Conservation (phyloP, 1,139 yeast species). For the Pichia sp. region DNA sequence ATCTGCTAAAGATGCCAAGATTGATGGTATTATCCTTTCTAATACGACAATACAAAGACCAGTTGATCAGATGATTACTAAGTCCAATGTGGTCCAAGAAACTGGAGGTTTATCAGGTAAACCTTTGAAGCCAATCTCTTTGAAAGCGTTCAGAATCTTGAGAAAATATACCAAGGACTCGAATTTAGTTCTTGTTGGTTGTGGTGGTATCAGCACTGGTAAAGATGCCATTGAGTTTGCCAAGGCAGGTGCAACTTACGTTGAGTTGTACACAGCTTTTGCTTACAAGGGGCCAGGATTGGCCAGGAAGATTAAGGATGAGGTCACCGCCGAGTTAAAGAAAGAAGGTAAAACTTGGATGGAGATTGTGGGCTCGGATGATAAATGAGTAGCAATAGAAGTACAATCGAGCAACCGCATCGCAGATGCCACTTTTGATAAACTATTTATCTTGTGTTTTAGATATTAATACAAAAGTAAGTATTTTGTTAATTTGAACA, state of each 20-base stretch:
- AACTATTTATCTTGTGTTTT: not conserved
- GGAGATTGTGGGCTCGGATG: conserved; percentile 62
- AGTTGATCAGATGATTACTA: conserved; percentile 42
- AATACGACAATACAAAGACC: conserved; percentile 90
- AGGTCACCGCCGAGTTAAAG: conserved; percentile 59
- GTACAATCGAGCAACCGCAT: too few species aligned
- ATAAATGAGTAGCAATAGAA: conserved; percentile 17
- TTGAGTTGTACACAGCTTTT: conserved; percentile 82
- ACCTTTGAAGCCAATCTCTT: conserved; percentile 80
- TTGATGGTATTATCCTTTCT: conserved; percentile 89
- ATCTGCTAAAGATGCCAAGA: conserved; percentile 69
- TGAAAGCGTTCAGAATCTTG: conserved; percentile 64
- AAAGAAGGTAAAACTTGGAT: conserved; percentile 82
- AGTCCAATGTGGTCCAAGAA: conserved; percentile 45
- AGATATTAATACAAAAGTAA: not conserved
- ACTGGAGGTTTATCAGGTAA: conserved; percentile 89
- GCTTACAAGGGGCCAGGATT: conserved; percentile 93
- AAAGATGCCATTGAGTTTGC: conserved; percentile 89
- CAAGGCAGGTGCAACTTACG: conserved; percentile 85
- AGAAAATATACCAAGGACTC: conserved; percentile 73
- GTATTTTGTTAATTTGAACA: not conserved
- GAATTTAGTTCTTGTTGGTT: conserved; percentile 73
- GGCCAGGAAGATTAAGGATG: conserved; percentile 73
- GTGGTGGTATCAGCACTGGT: conserved; percentile 88
- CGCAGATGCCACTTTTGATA: too few species aligned